Conservation (phyloP, 345 rosid genomes). For the Pelargonium nanum region DNA sequence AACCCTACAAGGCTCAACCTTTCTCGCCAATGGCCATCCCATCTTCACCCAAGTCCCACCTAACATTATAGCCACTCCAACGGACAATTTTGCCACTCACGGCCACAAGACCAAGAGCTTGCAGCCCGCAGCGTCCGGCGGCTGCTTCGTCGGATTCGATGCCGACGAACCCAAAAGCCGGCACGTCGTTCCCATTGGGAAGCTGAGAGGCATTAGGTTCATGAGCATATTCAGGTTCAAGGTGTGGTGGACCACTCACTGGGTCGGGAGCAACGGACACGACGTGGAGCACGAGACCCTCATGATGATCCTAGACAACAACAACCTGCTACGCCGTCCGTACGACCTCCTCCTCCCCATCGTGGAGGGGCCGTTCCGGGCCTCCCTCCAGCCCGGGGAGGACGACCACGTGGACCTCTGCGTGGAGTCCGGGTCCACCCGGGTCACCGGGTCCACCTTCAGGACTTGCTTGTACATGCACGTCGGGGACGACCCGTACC, state of each 20-base stretch:
- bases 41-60: constrained; percentile 14
- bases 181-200: constrained; percentile 20
- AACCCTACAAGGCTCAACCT: constrained; percentile 11
- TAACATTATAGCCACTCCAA: constrained; percentile 10
- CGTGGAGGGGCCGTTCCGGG: constrained; percentile 62
- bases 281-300: constrained; percentile 86
- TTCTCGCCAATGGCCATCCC: constrained; percentile 19
- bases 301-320: constrained; percentile 52
- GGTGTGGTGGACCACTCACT: constrained; percentile 97
- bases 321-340: constrained; percentile 44
- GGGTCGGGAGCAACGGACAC: constrained; percentile 70
- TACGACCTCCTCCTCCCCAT: constrained; percentile 71
- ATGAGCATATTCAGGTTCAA: constrained; percentile 98
- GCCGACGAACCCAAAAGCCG: constrained; percentile 5
- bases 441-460: constrained; percentile 21
- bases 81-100: constrained; percentile 4
- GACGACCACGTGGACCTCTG: constrained; percentile 22
- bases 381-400: constrained; percentile 56
- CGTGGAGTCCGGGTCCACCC: constrained; percentile 32
- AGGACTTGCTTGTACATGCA: constrained; percentile 21
- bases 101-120: constrained; percentile 4
- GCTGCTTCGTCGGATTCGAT: constrained; percentile 30
- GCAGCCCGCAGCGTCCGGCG: neutral
- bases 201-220: constrained; percentile 20
- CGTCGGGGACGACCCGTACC: constrained; percentile 26